Conservation (phyloP, 2,329 filamentous ascomycete species). For the Aaosphaeria pasadenensis region DNA sequence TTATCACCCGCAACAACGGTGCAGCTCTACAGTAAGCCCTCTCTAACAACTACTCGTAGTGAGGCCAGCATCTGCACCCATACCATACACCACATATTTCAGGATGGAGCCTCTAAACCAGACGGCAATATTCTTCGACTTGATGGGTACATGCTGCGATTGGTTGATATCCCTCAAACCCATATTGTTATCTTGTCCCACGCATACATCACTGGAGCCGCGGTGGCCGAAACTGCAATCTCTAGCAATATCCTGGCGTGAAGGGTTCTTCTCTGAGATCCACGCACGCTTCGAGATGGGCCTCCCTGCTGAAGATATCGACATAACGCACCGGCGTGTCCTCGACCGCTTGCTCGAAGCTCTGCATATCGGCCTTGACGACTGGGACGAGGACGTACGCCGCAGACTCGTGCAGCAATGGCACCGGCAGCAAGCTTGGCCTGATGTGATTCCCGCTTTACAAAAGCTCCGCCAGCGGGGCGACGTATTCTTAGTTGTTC, state of each 20-base stretch:
- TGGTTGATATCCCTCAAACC: conserved; percentile 42
- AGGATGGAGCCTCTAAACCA: not conserved
- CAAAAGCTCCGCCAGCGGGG: conserved; percentile 38
- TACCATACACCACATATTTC: too few species aligned
- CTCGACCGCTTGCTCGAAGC: conserved; percentile 39
- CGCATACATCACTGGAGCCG: conserved; percentile 4
- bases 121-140: conserved; percentile 55
- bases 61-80: too few species aligned
- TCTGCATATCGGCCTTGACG: conserved; percentile 6
- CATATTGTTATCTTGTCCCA: conserved; percentile 2
- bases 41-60: too few species aligned
- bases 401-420: conserved; percentile 38
- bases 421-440: conserved; percentile 53
- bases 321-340: conserved; percentile 46
- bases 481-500: conserved; percentile 42
- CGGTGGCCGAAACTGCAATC: conserved; percentile 11
- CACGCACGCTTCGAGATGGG: conserved; percentile 35
- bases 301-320: conserved; percentile 49
- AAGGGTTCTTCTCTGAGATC: conserved; percentile 49
- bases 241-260: conserved; percentile 52
- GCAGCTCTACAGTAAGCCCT: too few species aligned
- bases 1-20: too few species aligned
- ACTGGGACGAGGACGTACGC: conserved; percentile 14
- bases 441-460: conserved; percentile 48
- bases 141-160: conserved; percentile 59